Evolutionary conservation across 1,284 basidiomycete genomes (phyloP), one percentile per base, ranked within the genome.

Genomic region (Trichosporon coremiiforme): DNA sequence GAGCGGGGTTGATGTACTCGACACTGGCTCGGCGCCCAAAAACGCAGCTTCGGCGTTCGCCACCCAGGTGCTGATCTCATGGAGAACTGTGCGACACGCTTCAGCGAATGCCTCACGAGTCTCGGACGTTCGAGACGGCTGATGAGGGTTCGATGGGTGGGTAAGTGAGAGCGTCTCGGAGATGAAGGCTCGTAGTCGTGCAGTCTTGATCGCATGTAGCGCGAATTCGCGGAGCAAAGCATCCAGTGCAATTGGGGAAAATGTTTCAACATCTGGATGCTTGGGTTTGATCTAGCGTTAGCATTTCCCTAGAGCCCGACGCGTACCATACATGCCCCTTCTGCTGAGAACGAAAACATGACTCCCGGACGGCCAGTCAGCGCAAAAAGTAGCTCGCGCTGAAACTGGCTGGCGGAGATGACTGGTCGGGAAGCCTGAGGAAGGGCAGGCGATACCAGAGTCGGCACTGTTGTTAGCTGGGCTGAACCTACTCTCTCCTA

Each of bases 41-140:
- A 93, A 89, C 0, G 84, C 83, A 71, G 89, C 87, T 81, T 95
- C 93, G 64, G 85, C 85, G 1, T 82, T 80, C 0, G 91, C 88
- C 73, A 91, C 90, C 91, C 91, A 94, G 3, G 75, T 75, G 69
- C 91, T 87, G 69, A 93, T 88, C 0, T 74, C 73, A 17, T 85
- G 85, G 3, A 93, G 80, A 68, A 90, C 87, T 8, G 80, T 72
- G 64, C 89, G 88, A 60, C 93, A 83, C 0, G 90, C 90, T 70
- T 92, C 91, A 0, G 90, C 88, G 77, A 93, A 93, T 0, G 93
- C 93, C 77, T 94, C 91, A 13, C 90, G 82, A 0, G 91, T 93
- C 53, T 87, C 87, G 1, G 88, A 89, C 12, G 68, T 77, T 57
- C 60, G 71, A 20, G 75, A 38, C 1, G 63, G 31, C 25, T 25